Base-by-base conservation (phyloP, 1,139 yeast species). In the Kurtzmaniella quercitrusa region DNA sequence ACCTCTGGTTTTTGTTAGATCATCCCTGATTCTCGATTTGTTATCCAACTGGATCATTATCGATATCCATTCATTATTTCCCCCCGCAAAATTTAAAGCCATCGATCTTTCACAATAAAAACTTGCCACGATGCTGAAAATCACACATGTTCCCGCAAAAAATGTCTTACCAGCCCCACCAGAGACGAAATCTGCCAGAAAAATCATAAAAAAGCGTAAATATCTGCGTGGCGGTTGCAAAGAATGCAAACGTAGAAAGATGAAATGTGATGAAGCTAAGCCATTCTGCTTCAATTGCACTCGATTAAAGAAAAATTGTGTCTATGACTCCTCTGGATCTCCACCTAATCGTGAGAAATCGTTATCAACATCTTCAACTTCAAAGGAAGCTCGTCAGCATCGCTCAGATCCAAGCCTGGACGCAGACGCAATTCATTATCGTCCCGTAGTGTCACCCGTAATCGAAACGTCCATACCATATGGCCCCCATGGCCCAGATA, bases 201-300 rank as follows among this genome's bases (percentile, higher is more conserved):
- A 26, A 43, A 38, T 32, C 44, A 43, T 43, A 5, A 72, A 68
- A 53, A 76, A 74, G 55, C 52, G 82, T 35, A 70, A 70, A 47
- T 80, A 81, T 53, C 74, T 81, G 38, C 61, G 84, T 38, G 76
- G 75, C 34, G 88, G 88, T 2, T 82, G 88, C 51, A 61, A 64
- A 17, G 84, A 80, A 54, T 82, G 88, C 57, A 80, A 80, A 54
- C 59, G 81, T 39, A 62, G 87, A 40, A 78, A 80, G 53, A 73
- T 79, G 63, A 82, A 82, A 50, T 80, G 68, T 49, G 68, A 63
- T 47, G 68, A 63, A 44, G 47, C 44, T 0, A 63, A 63, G 43
- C 68, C 68, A 2, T 45, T 19, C 36, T 63, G 68, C 46, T 38
- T 46, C 40, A 61, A 79, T 48, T 82, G 88, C 53, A 50, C 71